These are phyloP conservation scores for Globisporangium echinulatum DNA, from an alignment of 352 stramenopile species.

Conservation along the genomic window DNA sequence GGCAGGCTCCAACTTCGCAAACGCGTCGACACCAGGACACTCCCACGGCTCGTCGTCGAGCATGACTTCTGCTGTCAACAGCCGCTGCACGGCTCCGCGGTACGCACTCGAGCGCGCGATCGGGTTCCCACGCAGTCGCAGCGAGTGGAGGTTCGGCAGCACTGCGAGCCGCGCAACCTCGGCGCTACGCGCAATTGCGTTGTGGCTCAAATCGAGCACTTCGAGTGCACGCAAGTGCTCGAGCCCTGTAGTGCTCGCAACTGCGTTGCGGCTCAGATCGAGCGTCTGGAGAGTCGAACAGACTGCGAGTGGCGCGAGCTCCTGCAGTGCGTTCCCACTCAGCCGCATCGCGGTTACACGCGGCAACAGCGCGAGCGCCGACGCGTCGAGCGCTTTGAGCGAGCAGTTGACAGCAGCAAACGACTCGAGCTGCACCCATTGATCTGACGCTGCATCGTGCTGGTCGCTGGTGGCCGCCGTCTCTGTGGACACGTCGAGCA, in stretches of 20 bases:
- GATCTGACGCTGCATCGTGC: not conserved
- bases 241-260: conserved; percentile 13
- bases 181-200: conserved; percentile 10
- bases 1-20: conserved; percentile 8
- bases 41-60: conserved; percentile 12
- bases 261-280: conserved; percentile 13
- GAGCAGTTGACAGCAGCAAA: conserved; percentile 13
- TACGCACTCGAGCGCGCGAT: conserved; percentile 10
- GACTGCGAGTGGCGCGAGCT: conserved; percentile 6
- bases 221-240: conserved; percentile 16
- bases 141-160: conserved; percentile 12
- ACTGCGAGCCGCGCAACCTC: conserved; percentile 15
- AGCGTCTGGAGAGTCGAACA: conserved; percentile 9
- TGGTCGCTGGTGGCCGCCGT: not conserved
- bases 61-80: conserved; percentile 15
- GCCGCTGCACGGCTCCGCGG: conserved; percentile 11
- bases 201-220: conserved; percentile 16
- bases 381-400: conserved; percentile 10
- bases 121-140: conserved; percentile 13
- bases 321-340: conserved; percentile 10
- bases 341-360: conserved; percentile 7
- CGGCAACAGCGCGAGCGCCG: conserved; percentile 11
- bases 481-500: too few species aligned
- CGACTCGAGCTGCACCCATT: conserved; percentile 15
- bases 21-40: conserved; percentile 7